These are phyloP conservation scores for Silene noctiflora DNA, from an alignment of 179 eudicot genomes.

Conservation along the genomic window DNA sequence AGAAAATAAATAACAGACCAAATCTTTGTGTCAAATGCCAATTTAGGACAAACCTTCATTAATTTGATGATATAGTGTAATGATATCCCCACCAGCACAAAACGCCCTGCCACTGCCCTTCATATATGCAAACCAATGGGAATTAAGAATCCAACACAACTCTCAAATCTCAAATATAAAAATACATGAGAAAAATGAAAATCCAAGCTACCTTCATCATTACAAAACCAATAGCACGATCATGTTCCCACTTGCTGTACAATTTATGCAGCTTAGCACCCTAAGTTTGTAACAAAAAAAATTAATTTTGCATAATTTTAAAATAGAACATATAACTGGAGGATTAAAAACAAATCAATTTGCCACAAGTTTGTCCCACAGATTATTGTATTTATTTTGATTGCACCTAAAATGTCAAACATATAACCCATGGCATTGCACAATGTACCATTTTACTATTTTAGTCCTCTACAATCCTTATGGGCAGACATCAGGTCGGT, in stretches of 20 bases:
- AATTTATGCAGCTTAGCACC: slow-evolving; percentile 57
- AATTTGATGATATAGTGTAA: slow-evolving; percentile 45
- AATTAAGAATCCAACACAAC: slow-evolving; percentile 15
- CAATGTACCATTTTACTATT: background rate
- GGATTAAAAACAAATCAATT: too few species aligned
- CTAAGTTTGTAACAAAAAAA: slow-evolving; percentile 32
- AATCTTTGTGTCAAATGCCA: background rate
- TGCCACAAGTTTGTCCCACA: background rate
- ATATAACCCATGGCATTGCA: background rate
- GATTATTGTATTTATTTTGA: background rate
- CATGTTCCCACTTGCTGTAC: slow-evolving; percentile 75
- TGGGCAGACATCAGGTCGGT: background rate
- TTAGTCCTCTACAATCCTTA: background rate
- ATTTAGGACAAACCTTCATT: slow-evolving; percentile 44
- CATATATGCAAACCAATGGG: slow-evolving; percentile 24
- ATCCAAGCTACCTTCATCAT: slow-evolving; percentile 56
- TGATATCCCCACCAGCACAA: slow-evolving; percentile 90
- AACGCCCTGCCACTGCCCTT: slow-evolving; percentile 95
- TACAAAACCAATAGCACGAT: slow-evolving; percentile 66
- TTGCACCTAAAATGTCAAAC: background rate
- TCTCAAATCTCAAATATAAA: background rate
- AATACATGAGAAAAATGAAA: background rate
- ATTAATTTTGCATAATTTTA: slow-evolving; percentile 1
- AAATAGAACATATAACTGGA: background rate
- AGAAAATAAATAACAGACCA: background rate